Evolutionary conservation across 2,329 filamentous ascomycete genomes (phyloP).

Genomic region (Penicillium sp.): DNA sequence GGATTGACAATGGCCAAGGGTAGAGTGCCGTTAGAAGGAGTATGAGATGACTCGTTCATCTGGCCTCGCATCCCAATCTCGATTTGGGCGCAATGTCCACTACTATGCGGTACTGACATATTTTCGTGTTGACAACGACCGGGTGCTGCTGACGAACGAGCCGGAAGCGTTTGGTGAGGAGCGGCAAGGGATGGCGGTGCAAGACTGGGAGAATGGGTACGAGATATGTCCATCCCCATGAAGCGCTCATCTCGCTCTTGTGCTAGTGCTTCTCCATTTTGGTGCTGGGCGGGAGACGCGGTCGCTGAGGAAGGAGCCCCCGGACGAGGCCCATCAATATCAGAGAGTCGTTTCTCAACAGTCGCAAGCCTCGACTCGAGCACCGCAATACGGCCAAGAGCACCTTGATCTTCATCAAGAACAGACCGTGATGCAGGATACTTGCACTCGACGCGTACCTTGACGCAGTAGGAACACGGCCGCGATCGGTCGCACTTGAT

Average conservation of each 20-base stretch:
- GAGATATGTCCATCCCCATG: no score
- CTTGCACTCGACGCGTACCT: conserved; percentile 5
- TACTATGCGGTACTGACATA: background rate
- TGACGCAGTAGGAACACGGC: conserved; percentile 26
- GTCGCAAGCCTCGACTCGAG: background rate
- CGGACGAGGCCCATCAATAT: background rate
- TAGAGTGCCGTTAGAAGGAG: background rate
- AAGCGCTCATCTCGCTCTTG: no score
- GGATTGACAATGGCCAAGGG: background rate
- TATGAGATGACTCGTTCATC: background rate
- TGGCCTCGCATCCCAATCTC: background rate
- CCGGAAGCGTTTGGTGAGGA: no score
- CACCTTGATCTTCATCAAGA: background rate
- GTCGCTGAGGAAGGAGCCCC: background rate
- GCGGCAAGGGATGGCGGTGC: no score
- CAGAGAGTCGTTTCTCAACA: background rate
- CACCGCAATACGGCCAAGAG: background rate
- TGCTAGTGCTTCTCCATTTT: background rate
- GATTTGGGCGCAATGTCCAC: background rate
- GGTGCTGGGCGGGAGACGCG: background rate
- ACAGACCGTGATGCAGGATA: background rate
- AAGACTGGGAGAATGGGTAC: no score
- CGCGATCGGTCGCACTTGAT: conserved; percentile 31
- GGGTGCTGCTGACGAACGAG: no score
- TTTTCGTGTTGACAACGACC: no score